A percentile compares a stretch with the other conserved stretches of the same genome.
Conservation (phyloP, 2,329 filamentous ascomycete genomes). For the Septoria petroselini region DNA sequence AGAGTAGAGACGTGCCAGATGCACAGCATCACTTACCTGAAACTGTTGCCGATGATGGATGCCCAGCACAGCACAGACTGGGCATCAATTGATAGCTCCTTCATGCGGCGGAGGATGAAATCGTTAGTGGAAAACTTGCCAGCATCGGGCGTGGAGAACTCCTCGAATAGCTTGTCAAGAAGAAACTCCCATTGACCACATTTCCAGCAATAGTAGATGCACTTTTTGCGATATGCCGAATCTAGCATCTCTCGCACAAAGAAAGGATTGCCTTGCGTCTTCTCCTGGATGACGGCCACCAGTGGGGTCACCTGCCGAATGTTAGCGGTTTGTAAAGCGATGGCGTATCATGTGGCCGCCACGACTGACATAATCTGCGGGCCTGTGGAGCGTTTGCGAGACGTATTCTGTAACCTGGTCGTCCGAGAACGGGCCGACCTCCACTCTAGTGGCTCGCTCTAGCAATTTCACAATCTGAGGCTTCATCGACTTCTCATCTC, state of each 20-base stretch:
- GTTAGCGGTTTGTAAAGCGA: too few relatives aligned
- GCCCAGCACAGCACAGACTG: slow-evolving; percentile 82
- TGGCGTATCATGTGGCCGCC: too few relatives aligned
- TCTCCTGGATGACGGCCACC: slow-evolving; percentile 81
- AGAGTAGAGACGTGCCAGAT: too few relatives aligned
- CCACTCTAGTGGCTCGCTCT: slow-evolving; percentile 59
- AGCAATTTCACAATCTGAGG: slow-evolving; percentile 41
- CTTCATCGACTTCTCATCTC: slow-evolving; percentile 42
- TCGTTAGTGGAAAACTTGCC: slow-evolving; percentile 77
- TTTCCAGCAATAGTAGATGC: slow-evolving; percentile 87
- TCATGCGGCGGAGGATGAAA: slow-evolving; percentile 74
- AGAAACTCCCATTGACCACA: slow-evolving; percentile 80
- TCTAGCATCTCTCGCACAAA: slow-evolving; percentile 89
- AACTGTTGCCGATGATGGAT: slow-evolving; percentile 73
- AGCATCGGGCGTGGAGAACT: slow-evolving; percentile 75
- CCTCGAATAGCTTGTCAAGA: slow-evolving; percentile 77
- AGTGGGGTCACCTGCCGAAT: slow-evolving; percentile 60
- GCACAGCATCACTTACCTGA: slow-evolving; percentile 50
- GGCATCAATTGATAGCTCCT: slow-evolving; percentile 71
- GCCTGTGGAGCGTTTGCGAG: slow-evolving; percentile 71
- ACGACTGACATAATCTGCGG: slow-evolving; percentile 51
- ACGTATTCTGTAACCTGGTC: slow-evolving; percentile 80
- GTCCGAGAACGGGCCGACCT: slow-evolving; percentile 71
- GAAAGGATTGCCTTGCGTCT: slow-evolving; percentile 87
- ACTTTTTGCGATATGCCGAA: slow-evolving; percentile 79